Conservation (phyloP, 345 rosid species). For the Bruguiera sexangula region DNA sequence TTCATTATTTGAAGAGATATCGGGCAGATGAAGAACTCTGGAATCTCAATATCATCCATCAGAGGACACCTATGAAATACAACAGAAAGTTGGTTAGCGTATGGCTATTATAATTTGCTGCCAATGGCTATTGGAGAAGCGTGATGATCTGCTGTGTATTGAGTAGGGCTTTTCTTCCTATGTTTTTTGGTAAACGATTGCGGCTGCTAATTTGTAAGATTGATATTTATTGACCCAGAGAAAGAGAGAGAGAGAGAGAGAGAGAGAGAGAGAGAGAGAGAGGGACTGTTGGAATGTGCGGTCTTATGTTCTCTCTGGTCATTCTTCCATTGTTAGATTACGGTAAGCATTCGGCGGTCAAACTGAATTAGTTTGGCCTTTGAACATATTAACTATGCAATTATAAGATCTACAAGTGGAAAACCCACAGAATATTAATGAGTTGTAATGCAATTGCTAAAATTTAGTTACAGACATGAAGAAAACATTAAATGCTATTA, state of each 20-base stretch:
- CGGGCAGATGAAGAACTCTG: slow-evolving; percentile 68
- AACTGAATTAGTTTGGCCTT: neutral
- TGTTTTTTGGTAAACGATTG: slow-evolving; percentile 26
- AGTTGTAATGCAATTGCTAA: no score
- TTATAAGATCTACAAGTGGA: no score
- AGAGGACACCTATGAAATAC: neutral
- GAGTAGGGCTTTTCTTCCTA: neutral
- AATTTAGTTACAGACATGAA: no score
- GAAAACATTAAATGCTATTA: no score
- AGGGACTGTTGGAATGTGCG: slow-evolving; percentile 12
- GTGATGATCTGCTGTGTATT: neutral
- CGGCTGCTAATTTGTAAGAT: slow-evolving; percentile 13
- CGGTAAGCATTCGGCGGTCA: slow-evolving; percentile 4
- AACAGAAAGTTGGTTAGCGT: neutral
- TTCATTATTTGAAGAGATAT: slow-evolving; percentile 81
- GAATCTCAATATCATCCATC: slow-evolving; percentile 57
- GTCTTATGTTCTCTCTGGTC: slow-evolving; percentile 11
- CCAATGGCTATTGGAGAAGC: neutral
- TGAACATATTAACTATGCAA: neutral
- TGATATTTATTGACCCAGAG: no score
- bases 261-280: no score
- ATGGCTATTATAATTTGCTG: neutral
- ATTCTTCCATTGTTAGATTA: neutral
- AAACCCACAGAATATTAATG: no score
- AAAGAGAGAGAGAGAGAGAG: no score